These are phyloP conservation scores for Ajuga chamaepitys DNA, from an alignment of 257 asterid species.

Conservation along the genomic window DNA sequence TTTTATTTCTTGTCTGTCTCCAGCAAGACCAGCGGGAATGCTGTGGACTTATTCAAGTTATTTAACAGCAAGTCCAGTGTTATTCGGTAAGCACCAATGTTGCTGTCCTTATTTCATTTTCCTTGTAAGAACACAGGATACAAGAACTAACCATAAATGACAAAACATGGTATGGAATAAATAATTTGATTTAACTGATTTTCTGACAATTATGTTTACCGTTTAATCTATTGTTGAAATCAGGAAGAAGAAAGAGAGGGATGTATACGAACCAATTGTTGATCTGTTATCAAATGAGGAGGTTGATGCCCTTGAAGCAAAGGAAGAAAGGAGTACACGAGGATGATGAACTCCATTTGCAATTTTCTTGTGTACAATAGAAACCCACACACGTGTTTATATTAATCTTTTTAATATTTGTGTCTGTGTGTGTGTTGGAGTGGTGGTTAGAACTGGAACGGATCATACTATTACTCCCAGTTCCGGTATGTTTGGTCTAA, in stretches of 20 bases:
- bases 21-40: constrained; percentile 73
- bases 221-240: background rate
- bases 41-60: constrained; percentile 79
- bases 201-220: background rate
- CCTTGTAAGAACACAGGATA: no score
- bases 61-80: constrained; percentile 77
- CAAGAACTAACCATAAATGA: no score
- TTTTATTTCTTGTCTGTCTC: constrained; percentile 19
- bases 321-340: constrained; percentile 56
- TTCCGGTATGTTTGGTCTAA: no score
- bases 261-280: constrained; percentile 67
- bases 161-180: background rate
- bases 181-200: background rate
- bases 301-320: constrained; percentile 84
- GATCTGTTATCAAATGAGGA: constrained; percentile 77
- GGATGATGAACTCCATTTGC: constrained; percentile 5
- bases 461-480: no score
- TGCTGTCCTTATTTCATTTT: background rate
- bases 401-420: no score
- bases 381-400: no score
- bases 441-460: no score
- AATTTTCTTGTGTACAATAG: no score
- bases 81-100: constrained; percentile 39
- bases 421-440: no score
- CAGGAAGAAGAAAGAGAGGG: constrained; percentile 94